Evolutionary conservation across 2,329 filamentous ascomycete species (phyloP), one percentile per base, ranked within the genome.

Genomic region (Trichoderma sp.): DNA sequence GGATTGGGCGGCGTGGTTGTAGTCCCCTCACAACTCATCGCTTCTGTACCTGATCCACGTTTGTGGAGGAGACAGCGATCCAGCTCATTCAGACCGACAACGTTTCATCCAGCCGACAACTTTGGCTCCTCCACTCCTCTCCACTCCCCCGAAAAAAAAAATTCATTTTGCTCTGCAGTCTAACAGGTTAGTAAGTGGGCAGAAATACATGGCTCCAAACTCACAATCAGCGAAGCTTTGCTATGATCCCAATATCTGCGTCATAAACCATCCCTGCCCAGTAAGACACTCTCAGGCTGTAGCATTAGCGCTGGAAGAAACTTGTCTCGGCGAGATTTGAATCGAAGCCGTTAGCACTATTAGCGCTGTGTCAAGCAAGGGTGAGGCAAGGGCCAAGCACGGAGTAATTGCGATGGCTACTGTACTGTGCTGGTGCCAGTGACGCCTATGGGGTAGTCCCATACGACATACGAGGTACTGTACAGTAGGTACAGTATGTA

Each of bases 41-140:
- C 39, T 49, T 66, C 54, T 59, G 64, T 66, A 54, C 64, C 54
- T 66, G 64, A 66, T 66, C 54, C 64, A 66, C 64, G 64, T 55
- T 37, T 59, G 64, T 56, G 52, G 54, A 26, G 46, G 37, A 66
- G 54, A 32, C 61, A 66, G 56, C 46, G 63, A 66, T 16, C 28
- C 63, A 66, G 54, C 37, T 59, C 46, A 39, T 59, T 66, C 28
- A 43, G 39, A 49, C 64, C 64, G 39, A 66, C 64, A 66, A 66
- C 54, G 64, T 66, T 59, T 66, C 64, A 59, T 66, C 64, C 43
- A 39, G 63, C 39, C 54, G 34, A 30, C 54, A 51, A 8, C 6
- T 43, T 55, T 59, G n/a, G 21, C 32, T 28, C 56, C 56, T 66
- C 64, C 64, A 66, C 64, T n/a, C 52, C 28, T 28, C 55, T 51